Conservation (phyloP, 2,329 filamentous ascomycete species). For the Fusarium veterinarium region DNA sequence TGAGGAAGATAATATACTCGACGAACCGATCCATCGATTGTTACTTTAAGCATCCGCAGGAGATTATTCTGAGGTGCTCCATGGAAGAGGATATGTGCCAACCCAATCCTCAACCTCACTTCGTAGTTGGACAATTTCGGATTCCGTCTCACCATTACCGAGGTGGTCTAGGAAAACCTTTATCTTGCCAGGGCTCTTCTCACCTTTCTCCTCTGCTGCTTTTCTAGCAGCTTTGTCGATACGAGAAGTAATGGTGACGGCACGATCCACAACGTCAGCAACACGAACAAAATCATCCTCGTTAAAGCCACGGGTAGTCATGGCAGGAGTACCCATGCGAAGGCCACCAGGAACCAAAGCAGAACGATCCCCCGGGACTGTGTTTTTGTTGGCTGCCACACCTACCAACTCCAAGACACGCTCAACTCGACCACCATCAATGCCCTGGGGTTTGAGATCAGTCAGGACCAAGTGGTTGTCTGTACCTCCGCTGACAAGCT, state of each 20-base stretch:
- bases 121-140: constrained; percentile 78
- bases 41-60: not conserved
- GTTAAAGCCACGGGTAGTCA: constrained; percentile 95
- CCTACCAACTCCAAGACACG: constrained; percentile 91
- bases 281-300: constrained; percentile 89
- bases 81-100: constrained; percentile 77
- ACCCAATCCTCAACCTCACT: constrained; percentile 84
- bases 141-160: constrained; percentile 73
- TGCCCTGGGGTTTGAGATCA: constrained; percentile 87
- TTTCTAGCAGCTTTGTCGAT: constrained; percentile 79
- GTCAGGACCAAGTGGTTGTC: constrained; percentile 97
- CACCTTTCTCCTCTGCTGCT: constrained; percentile 73
- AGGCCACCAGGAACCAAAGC: constrained; percentile 93
- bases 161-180: constrained; percentile 76
- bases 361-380: constrained; percentile 93
- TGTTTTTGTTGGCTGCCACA: constrained; percentile 99
- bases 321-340: constrained; percentile 94
- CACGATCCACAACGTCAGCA: constrained; percentile 85
- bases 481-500: constrained; percentile 91
- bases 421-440: constrained; percentile 92
- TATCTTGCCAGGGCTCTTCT: constrained; percentile 73
- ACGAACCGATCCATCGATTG: not conserved
- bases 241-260: constrained; percentile 81
- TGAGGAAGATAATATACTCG: not conserved
- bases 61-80: constrained; percentile 59